Percentiles rank a stretch among this genome's conserved stretches.
phyloP scores from a whole-genome alignment of 306 rosid species.

The Sechiopsis laciniata region DNA sequence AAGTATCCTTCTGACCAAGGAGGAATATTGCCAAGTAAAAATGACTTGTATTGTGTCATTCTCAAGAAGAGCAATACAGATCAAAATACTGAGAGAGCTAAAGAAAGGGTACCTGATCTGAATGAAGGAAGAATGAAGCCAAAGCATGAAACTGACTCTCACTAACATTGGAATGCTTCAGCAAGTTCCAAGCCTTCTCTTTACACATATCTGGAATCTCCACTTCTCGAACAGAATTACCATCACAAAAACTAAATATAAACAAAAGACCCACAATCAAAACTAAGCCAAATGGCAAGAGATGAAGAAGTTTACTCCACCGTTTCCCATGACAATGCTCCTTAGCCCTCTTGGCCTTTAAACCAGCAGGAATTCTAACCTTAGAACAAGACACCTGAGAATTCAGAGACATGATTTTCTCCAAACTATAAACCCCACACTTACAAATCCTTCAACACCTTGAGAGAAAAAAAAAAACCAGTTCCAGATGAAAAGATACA shows the following conservation, averaged over 20 bases:
- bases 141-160: slow-evolving; percentile 51
- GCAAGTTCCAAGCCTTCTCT: slow-evolving; percentile 43
- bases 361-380: slow-evolving; percentile 45
- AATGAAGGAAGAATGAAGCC: slow-evolving; percentile 47
- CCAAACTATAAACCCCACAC: slow-evolving; percentile 35
- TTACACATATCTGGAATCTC: slow-evolving; percentile 36
- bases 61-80: neutral
- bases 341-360: slow-evolving; percentile 52
- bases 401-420: slow-evolving; percentile 56
- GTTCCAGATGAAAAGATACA: slow-evolving; percentile 36
- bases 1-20: neutral
- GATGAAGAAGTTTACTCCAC: slow-evolving; percentile 42
- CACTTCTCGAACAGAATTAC: slow-evolving; percentile 31
- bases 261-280: slow-evolving; percentile 38
- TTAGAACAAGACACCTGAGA: slow-evolving; percentile 48
- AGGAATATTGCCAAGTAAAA: neutral
- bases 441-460: slow-evolving; percentile 33
- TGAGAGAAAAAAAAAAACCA: slow-evolving; percentile 19
- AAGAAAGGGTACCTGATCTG: slow-evolving; percentile 67
- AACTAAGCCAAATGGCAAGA: slow-evolving; percentile 44
- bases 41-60: neutral
- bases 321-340: slow-evolving; percentile 41
- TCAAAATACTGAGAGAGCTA: slow-evolving; percentile 1
- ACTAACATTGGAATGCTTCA: slow-evolving; percentile 66
- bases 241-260: slow-evolving; percentile 28